phyloP scores from a whole-genome alignment of 2,329 filamentous ascomycete genomes.

The Paecilomyces dactylethromorphus region DNA sequence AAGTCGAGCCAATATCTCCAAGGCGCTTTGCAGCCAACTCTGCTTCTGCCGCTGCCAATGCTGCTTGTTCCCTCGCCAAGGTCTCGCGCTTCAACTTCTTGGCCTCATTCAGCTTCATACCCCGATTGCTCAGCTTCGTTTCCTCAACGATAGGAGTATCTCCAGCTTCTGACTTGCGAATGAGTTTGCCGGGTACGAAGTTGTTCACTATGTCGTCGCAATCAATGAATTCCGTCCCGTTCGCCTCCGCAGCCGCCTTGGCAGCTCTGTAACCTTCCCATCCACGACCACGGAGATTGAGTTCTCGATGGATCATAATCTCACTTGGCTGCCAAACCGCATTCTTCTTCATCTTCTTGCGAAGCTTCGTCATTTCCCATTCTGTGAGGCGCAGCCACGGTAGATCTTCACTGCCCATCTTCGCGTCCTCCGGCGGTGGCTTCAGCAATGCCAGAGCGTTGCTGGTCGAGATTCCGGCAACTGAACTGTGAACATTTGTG shows the following conservation, averaged over 20 bases:
- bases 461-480: conserved; percentile 55
- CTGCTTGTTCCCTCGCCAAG: conserved; percentile 42
- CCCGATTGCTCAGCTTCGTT: conserved; percentile 50
- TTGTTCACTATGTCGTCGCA: conserved; percentile 41
- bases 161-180: conserved; percentile 34
- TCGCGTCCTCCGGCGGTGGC: conserved; percentile 54
- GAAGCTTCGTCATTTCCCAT: conserved; percentile 60
- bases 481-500: conserved; percentile 48
- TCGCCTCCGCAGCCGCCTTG: conserved; percentile 44
- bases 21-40: conserved; percentile 32
- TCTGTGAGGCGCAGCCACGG: conserved; percentile 61
- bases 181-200: conserved; percentile 30
- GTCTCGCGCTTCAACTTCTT: conserved; percentile 56
- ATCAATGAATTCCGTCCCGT: conserved; percentile 52
- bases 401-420: conserved; percentile 53
- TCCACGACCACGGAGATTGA: conserved; percentile 52
- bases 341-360: conserved; percentile 67
- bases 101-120: conserved; percentile 55
- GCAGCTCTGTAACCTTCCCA: conserved; percentile 45
- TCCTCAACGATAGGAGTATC: conserved; percentile 37
- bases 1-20: conserved; percentile 29
- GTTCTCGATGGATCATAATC: conserved; percentile 60
- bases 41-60: conserved; percentile 31
- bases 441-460: conserved; percentile 54
- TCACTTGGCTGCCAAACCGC: conserved; percentile 62